phyloP scores from a whole-genome alignment of 305 asterid species.

The Plantago lanceolata region DNA sequence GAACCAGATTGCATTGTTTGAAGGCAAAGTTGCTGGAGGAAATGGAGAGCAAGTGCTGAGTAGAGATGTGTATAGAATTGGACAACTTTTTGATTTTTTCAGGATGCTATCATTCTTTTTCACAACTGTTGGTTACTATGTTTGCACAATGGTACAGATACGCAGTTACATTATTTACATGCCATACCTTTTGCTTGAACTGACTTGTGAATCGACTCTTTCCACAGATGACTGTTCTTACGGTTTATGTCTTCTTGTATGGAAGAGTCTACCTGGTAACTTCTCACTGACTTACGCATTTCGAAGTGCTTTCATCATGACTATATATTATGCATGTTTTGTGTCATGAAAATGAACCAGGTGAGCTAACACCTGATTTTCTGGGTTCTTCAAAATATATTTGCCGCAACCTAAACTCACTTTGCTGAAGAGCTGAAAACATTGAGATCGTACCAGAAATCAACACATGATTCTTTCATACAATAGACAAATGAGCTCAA shows the following conservation, averaged over 20 bases:
- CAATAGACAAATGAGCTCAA: no score
- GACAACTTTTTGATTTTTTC: conserved; percentile 90
- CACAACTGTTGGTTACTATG: conserved; percentile 92
- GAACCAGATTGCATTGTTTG: conserved; percentile 89
- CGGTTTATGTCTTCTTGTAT: conserved; percentile 80
- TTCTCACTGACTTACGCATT: conserved; percentile 20
- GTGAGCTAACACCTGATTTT: no score
- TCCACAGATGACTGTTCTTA: conserved; percentile 97
- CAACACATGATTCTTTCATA: no score
- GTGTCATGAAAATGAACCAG: no score
- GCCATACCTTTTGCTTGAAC: conserved; percentile 21
- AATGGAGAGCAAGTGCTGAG: conserved; percentile 96
- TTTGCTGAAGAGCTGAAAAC: no score
- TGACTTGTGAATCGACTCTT: conserved; percentile 26
- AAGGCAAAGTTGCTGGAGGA: conserved; percentile 97
- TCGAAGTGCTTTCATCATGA: background rate
- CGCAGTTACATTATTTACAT: conserved; percentile 14
- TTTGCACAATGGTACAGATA: conserved; percentile 81
- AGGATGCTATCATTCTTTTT: conserved; percentile 91
- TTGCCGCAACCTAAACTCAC: no score
- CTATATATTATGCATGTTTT: no score
- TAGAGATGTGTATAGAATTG: conserved; percentile 89
- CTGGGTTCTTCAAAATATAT: no score
- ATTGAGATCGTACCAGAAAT: no score
- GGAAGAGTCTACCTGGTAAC: conserved; percentile 96